These are phyloP conservation scores for Monilinia fructigena DNA, from an alignment of 2,329 filamentous ascomycete genomes.

Conservation along the genomic window DNA sequence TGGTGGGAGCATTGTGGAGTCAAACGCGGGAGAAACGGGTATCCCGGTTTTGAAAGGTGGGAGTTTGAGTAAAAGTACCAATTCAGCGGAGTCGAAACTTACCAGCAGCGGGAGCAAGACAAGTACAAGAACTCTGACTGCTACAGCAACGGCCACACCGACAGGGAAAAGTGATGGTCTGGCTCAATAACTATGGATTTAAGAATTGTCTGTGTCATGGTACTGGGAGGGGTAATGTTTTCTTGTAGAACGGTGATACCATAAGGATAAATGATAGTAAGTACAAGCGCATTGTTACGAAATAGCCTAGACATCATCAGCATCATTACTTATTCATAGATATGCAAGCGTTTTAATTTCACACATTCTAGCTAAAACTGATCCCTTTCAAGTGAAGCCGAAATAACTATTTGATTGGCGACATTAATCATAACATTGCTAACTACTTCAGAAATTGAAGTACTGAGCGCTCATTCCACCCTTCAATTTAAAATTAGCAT, in stretches of 20 bases:
- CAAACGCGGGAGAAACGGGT: constrained; percentile 26
- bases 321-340: background rate
- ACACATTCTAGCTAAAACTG: background rate
- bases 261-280: background rate
- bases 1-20: constrained; percentile 27
- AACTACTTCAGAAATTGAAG: too few species aligned
- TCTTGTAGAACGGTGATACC: background rate
- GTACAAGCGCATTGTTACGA: too few species aligned
- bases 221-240: background rate
- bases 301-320: background rate
- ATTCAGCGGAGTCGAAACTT: background rate
- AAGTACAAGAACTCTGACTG: background rate
- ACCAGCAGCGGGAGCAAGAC: background rate
- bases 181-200: background rate
- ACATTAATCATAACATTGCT: too few species aligned
- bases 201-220: background rate
- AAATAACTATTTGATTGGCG: too few species aligned
- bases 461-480: too few species aligned
- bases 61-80: constrained; percentile 15
- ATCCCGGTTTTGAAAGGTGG: constrained; percentile 27
- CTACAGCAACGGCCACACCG: background rate
- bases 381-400: too few species aligned
- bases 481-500: too few species aligned
- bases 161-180: background rate
- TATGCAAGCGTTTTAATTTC: background rate